Evolutionary conservation across 78 protist species (phyloP), one percentile per base, ranked within the genome.

Genomic region (Guillardia theta): DNA sequence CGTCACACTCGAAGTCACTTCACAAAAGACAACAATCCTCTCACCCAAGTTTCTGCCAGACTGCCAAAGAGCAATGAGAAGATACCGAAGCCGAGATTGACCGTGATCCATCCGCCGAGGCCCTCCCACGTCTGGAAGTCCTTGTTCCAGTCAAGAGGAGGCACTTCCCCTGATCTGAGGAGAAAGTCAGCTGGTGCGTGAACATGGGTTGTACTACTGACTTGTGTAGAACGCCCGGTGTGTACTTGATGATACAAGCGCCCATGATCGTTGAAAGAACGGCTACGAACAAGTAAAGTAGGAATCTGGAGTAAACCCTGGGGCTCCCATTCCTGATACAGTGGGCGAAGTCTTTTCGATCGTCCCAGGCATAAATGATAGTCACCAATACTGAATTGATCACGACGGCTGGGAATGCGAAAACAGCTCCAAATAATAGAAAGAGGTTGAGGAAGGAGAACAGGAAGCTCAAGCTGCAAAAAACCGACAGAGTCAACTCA

Each of bases 51-150:
- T 30, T 58, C 70, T 24, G 21, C 21, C 39, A 58, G 21, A 30
- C 70, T 58, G 70, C 70, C 70, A 30, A 6, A 24, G 2, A 58
- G 21, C 39, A 58, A 30, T 6, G 70, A 58, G 21, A 58, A 27
- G 21, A 30, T 27, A 30, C 70, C 70, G 70, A 58, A 58, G 39
- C 21, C 27, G 6, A 58, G 70, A 30, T 58, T 58, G 6, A 70
- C 83, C 45, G 36, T 22, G 10, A 70, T 12, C 83, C 83, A 70
- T 36, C 83, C 83, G 41, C 83, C 83, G 36, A 70, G 22, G 45
- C 83, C 83, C 22, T 70, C 83, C 83, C 83, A 70, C 22, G 83
- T 70, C 83, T 70, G n/a, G 41, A 70, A 70, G 41, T 70, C 83
- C 41, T 18, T 4, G n/a, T 33, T 36, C 83, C 83, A 70, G 12